Evolutionary conservation across 495 filamentous ascomycete genomes (phyloP), one percentile per base, ranked within the genome.

Genomic region (Podospora anserina): DNA sequence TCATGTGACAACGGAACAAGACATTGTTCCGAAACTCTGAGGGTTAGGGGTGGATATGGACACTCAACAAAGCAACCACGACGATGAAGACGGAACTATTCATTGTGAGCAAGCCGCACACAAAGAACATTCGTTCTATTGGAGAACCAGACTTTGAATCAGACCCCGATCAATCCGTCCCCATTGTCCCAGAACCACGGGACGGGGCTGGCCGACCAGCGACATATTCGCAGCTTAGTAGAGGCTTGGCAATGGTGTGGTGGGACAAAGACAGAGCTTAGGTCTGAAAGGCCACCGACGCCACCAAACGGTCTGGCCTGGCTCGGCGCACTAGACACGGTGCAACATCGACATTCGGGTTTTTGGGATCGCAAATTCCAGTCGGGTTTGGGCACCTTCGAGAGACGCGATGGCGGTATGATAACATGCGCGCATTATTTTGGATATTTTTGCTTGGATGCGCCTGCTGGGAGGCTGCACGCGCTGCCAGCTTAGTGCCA

Each of bases 391-490:
- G 39, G 13, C 9, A 49, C 15, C 15, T 49, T 49, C 39, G 15
- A 9, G 20, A 34, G 60, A 13, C 63, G 63, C 61, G 59, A 65
- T 66, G 66, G 18, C 56, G 61, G 20, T 32, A 64, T 69, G 60
- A 60, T 28, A 73, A 30, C 28, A 73, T 73, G 74, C 55, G 56
- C 61, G 58, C 26, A 23, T 32, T 68, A 5, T 57, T 5, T 15
- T 23, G 56, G 62, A 61, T 74, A 26, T 3, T 76, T 71, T 64
- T 78, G 72, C 91, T 66, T 91, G 71, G 64, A 26, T 64, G 69
- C 18, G 69, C 64, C 7, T 69, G 66, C 55, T 27, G 68, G 5
- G 58, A 56, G 28, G 39, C 57, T 23, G 66, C 57, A 20, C 15
- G 13, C 5, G 66, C 66, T 28, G 72, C 70, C 7, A 63, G 54